Conservation (phyloP, 208 protist species). For the Porcisia deanei region DNA sequence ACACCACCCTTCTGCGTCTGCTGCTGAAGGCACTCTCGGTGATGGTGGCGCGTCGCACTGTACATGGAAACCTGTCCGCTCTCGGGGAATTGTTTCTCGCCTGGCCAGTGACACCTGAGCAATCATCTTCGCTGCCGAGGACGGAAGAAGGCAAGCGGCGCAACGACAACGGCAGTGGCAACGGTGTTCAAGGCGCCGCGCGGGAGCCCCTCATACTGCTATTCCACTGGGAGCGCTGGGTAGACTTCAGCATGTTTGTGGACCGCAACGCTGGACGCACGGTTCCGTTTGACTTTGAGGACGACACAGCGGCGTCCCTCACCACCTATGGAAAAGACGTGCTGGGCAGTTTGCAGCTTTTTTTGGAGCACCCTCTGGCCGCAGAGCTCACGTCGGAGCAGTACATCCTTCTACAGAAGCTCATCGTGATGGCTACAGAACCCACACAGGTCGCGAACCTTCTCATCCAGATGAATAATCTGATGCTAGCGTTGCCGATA, state of each 20-base stretch:
- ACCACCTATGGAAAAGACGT: constrained; percentile 71
- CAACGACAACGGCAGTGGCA: background rate
- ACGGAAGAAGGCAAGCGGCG: background rate
- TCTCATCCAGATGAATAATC: constrained; percentile 72
- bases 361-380: constrained; percentile 55
- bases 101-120: constrained; percentile 17
- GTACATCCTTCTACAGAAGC: constrained; percentile 54
- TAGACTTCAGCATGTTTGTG: constrained; percentile 90
- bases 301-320: constrained; percentile 26
- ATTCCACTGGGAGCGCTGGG: constrained; percentile 81
- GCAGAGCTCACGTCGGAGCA: constrained; percentile 56
- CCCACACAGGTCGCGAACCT: constrained; percentile 73
- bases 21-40: constrained; percentile 55
- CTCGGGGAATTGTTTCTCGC: constrained; percentile 70
- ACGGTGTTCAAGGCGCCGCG: background rate
- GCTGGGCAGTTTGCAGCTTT: constrained; percentile 39
- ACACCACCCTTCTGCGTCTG: constrained; percentile 54
- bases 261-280: constrained; percentile 84
- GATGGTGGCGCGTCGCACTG: constrained; percentile 68
- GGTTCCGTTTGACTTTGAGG: constrained; percentile 61
- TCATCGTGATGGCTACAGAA: constrained; percentile 59
- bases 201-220: constrained; percentile 48
- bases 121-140: no score
- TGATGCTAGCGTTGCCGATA: constrained; percentile 59
- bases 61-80: constrained; percentile 61